phyloP scores from a whole-genome alignment of 306 rosid genomes.

The Castanea crenata region DNA sequence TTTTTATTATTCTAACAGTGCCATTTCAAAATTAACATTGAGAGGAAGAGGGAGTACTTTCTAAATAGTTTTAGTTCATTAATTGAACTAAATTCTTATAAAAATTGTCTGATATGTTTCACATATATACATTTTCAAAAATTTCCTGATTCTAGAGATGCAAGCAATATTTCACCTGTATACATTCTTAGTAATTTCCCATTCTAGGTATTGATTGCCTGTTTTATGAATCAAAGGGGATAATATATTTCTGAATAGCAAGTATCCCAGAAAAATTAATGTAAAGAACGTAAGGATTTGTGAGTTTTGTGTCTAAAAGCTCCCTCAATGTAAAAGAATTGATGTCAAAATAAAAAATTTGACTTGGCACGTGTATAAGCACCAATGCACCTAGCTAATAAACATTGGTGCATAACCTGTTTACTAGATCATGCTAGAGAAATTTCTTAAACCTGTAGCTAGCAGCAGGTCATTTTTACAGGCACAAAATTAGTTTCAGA shows the following conservation, averaged over 20 bases:
- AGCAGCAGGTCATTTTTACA: neutral
- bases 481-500: neutral
- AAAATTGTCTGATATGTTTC: neutral
- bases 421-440: neutral
- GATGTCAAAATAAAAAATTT: neutral
- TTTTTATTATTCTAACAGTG: too few relatives aligned
- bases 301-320: neutral
- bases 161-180: too few relatives aligned
- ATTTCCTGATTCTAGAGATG: neutral
- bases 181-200: too few relatives aligned
- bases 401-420: neutral
- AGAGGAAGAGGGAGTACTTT: neutral
- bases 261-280: neutral
- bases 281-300: neutral
- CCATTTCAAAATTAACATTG: too few relatives aligned
- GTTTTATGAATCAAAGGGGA: too few relatives aligned
- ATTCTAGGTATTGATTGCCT: neutral
- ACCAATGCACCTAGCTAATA: neutral
- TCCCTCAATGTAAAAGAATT: neutral
- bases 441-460: neutral
- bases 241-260: too few relatives aligned
- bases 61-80: neutral
- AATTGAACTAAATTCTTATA: neutral
- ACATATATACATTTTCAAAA: neutral
- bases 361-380: neutral